Evolutionary conservation across 805 yeast species (phyloP).

Genomic region (Candida hungchunana): DNA sequence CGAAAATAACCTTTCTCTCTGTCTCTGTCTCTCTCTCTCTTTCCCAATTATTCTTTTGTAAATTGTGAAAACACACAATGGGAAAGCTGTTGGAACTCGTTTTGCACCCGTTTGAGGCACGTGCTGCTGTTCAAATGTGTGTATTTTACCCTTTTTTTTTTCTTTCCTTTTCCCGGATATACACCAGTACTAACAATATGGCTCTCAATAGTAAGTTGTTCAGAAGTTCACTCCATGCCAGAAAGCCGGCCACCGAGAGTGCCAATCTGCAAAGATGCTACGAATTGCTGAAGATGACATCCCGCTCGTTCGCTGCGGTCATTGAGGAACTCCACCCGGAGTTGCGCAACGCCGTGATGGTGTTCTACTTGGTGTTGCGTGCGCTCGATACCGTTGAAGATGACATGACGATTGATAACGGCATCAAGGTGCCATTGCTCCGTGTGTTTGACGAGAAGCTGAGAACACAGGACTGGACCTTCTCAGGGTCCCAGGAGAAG

Average conservation of each 20-base stretch:
- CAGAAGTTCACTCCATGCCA: conserved; percentile 36
- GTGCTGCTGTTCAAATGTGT: conserved; percentile 15
- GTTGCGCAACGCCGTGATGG: conserved; percentile 70
- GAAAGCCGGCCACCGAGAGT: conserved; percentile 32
- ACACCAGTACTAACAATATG: conserved; percentile 2
- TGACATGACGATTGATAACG: conserved; percentile 80
- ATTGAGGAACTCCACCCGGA: conserved; percentile 90
- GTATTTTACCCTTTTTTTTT: conserved; percentile 2
- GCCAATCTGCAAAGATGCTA: conserved; percentile 60
- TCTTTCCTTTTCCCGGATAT: not conserved
- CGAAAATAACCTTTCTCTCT: too few species aligned
- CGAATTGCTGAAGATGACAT: conserved; percentile 60
- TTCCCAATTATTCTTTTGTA: too few species aligned
- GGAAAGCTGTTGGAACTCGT: conserved; percentile 13
- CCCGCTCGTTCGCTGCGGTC: conserved; percentile 93
- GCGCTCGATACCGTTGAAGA: conserved; percentile 96
- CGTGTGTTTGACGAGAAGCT: conserved; percentile 64
- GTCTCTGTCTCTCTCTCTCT: too few species aligned
- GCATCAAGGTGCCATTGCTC: conserved; percentile 68
- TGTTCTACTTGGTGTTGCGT: conserved; percentile 81
- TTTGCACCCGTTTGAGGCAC: conserved; percentile 14
- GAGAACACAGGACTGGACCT: conserved; percentile 70
- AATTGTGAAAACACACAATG: conserved; percentile 9
- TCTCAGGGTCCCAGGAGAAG: conserved; percentile 69
- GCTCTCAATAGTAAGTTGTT: conserved; percentile 35